Evolutionary conservation across 805 yeast species (phyloP), one percentile per base, ranked within the genome.

Genomic region (Spathaspora sp.): DNA sequence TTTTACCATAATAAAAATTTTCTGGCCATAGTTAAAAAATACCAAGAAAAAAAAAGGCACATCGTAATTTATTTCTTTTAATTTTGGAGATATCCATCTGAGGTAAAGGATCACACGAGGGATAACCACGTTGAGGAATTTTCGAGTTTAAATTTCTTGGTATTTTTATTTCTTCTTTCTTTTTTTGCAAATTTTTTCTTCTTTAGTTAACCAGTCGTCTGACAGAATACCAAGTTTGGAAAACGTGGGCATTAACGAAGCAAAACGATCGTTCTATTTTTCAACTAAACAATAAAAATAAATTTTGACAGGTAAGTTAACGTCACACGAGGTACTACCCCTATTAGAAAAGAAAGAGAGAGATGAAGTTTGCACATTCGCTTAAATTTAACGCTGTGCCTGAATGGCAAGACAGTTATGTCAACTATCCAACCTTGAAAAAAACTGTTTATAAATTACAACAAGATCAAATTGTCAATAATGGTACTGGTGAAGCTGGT

Each of bases 371-470:
- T 56, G 70, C 78, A 29, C 80, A 77, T 52, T 76, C 81, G 31
- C 63, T 78, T 49, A 76, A 76, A 60, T 75, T 77, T 56, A 77
- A 77, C 56, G 76, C 78, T n/a, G 82, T 78, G 35, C 82, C 82
- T 5, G 82, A 78, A 59, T 78, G 81, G 81, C 70, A 68, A 55
- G 81, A 77, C 49, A 57, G 65, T 45, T 78, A 78, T 54, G 58
- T 78, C 54, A 69, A 74, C 51, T 77, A 78, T 55, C 70, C 77
- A 7, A 74, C 75, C 10, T 65, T 85, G 56, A 85, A 85, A 60
- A 81, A 82, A 59, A 60, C 74, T 29, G 78, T 83, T 35, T 84
- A 85, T 60, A 68, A 74, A 54, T 70, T 85, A 38, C 86, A 82
- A 52, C 69, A 70, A 51, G 66, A 64, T 35, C 75, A 71, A 53